Evolutionary conservation across 2,329 filamentous ascomycete species (phyloP), one percentile per base, ranked within the genome.

Genomic region (Penicillium sp.): DNA sequence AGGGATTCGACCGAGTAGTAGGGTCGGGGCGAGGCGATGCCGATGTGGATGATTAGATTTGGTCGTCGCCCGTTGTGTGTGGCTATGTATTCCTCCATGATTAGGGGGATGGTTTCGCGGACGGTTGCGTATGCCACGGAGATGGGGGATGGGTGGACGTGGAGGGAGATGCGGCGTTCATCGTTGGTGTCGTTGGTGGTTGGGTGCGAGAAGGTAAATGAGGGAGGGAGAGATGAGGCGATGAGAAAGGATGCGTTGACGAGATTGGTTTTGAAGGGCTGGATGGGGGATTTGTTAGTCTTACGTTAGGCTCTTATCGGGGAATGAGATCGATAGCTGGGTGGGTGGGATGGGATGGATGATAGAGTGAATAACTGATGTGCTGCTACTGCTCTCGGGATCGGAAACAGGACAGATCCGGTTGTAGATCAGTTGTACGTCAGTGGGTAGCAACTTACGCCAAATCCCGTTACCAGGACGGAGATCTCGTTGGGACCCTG

Each of bases 171-270:
- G 57, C 75, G 69, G 70, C 72, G 68, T 68, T 72, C 59, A 66
- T 68, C 37, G 62, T 56, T 63, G 40, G 33, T 50, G 28, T 37
- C 63, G 58, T 56, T 66, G 58, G 38, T 62, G 26, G 68, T 64
- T 3, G 70, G 65, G 17, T 75, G 78, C 1, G 87, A 85, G 7
- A 77, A 78, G 2, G 87, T 85, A 5, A 93, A 84, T 68, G 85
- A 84, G 2, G 84, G 76, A 3, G 91, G 89, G n/a, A 96, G 85
- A 22, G 80, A 82, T 28, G 82, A 83, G 53, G 90, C 88, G 72
- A 96, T 93, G 73, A 93, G 86, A 84, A 87, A 93, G 3, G 92
- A 92, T 9, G 92, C 91, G 73, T 96, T 96, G 62, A 89, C 80
- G 30, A 88, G 86, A 72, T 89, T 88, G 49, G 89, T 82, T 69